A percentile compares a stretch with the other conserved stretches of the same genome.
Conservation (phyloP, 495 filamentous ascomycete genomes). For the Sporormia fimetaria region DNA sequence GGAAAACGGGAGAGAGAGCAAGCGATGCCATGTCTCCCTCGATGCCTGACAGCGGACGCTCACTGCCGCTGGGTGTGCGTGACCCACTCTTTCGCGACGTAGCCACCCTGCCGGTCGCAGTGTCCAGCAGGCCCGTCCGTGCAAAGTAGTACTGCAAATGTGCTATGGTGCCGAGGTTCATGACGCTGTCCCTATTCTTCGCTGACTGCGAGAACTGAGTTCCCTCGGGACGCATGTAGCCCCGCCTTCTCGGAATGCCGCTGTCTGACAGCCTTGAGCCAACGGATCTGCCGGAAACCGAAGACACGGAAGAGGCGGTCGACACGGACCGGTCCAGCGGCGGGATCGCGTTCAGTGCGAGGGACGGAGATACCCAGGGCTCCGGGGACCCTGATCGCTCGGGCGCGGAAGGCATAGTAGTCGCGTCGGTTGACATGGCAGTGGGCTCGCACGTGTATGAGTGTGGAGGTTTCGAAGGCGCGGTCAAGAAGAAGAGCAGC, state of each 20-base stretch:
- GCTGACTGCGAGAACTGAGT: slow-evolving; percentile 88
- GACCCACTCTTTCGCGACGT: slow-evolving; percentile 46
- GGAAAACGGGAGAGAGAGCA: slow-evolving; percentile 1
- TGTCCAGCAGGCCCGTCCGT: slow-evolving; percentile 81
- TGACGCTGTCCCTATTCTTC: slow-evolving; percentile 77
- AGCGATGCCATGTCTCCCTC: slow-evolving; percentile 12
- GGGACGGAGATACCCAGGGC: slow-evolving; percentile 54
- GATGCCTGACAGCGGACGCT: slow-evolving; percentile 9
- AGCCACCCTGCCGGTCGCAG: slow-evolving; percentile 76
- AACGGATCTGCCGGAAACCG: slow-evolving; percentile 46
- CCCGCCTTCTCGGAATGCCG: slow-evolving; percentile 52
- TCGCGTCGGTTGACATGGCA: slow-evolving; percentile 7
- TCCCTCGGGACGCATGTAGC: slow-evolving; percentile 82
- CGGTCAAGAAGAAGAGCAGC: background rate
- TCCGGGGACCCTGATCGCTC: slow-evolving; percentile 44
- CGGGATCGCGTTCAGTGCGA: slow-evolving; percentile 51
- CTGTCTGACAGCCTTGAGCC: slow-evolving; percentile 43
- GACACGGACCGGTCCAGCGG: slow-evolving; percentile 66
- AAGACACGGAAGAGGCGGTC: slow-evolving; percentile 59
- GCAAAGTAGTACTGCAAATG: slow-evolving; percentile 98
- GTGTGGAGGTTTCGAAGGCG: background rate
- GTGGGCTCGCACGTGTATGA: background rate
- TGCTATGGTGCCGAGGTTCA: slow-evolving; percentile 91
- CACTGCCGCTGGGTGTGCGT: slow-evolving; percentile 17
- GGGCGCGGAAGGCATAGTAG: slow-evolving; percentile 13